Conservation (phyloP, 2,329 filamentous ascomycete genomes). For the Didymella pomorum region DNA sequence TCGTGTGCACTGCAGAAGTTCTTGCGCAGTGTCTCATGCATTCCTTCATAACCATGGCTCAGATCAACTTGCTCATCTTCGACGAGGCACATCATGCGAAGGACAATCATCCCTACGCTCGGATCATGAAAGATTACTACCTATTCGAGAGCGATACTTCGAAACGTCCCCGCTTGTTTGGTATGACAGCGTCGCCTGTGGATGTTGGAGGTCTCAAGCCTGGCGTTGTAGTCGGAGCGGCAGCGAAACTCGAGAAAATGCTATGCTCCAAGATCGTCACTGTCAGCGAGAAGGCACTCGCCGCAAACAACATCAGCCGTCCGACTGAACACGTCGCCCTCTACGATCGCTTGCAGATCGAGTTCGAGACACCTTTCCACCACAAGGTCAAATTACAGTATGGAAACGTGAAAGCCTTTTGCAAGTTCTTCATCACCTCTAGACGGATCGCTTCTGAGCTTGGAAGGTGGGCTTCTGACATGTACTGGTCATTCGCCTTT, state of each 20-base stretch:
- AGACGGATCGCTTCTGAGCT: constrained; percentile 69
- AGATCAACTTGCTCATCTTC: constrained; percentile 90
- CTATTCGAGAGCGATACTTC: constrained; percentile 55
- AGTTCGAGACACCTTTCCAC: constrained; percentile 72
- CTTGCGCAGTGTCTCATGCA: constrained; percentile 79
- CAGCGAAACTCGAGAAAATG: constrained; percentile 75
- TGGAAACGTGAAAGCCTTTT: constrained; percentile 62
- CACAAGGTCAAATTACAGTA: constrained; percentile 62
- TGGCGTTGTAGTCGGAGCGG: constrained; percentile 73
- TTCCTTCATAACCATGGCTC: constrained; percentile 79
- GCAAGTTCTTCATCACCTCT: constrained; percentile 67
- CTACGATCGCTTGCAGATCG: constrained; percentile 62
- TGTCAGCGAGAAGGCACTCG: constrained; percentile 66
- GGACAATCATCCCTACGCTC: constrained; percentile 88
- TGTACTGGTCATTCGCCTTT: constrained; percentile 77
- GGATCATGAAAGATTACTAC: constrained; percentile 90
- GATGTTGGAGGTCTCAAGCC: constrained; percentile 68
- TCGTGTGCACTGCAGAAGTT: constrained; percentile 93
- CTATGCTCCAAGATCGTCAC: constrained; percentile 87
- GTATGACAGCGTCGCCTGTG: constrained; percentile 96
- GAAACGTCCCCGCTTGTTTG: constrained; percentile 79
- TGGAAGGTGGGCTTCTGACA: constrained; percentile 85
- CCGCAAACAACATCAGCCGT: constrained; percentile 66
- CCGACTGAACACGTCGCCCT: constrained; percentile 66
- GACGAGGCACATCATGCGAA: constrained; percentile 98